Conservation (phyloP, 441 rosid species). For the Theobroma grandiflorum region DNA sequence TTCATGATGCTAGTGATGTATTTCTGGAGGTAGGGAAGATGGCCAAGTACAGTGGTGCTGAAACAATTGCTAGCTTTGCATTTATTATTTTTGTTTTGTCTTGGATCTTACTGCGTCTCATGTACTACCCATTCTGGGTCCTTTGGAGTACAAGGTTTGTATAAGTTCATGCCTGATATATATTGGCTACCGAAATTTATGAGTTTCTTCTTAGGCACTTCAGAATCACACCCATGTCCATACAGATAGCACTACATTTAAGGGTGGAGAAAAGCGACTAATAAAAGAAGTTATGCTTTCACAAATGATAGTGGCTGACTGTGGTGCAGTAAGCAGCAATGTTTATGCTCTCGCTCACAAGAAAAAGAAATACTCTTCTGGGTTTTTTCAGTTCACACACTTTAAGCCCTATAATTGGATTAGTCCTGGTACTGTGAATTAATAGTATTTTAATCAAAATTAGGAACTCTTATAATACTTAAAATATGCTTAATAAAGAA, state of each 20-base stretch:
- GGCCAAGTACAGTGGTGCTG: slow-evolving; percentile 91
- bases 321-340: not conserved
- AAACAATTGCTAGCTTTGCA: slow-evolving; percentile 74
- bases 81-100: slow-evolving; percentile 86
- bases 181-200: slow-evolving; percentile 6
- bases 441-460: not conserved
- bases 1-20: slow-evolving; percentile 96
- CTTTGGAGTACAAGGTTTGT: slow-evolving; percentile 98
- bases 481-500: not conserved
- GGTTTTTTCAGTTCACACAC: not conserved
- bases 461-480: not conserved
- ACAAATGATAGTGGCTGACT: not conserved
- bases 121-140: slow-evolving; percentile 94
- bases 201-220: not conserved
- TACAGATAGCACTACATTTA: not conserved
- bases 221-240: not conserved
- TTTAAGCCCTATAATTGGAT: not conserved
- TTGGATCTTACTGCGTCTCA: slow-evolving; percentile 88
- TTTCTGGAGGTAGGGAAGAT: slow-evolving; percentile 96
- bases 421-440: not conserved
- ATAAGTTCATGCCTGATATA: slow-evolving; percentile 26
- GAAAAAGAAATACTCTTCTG: not conserved
- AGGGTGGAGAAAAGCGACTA: slow-evolving; percentile 7
- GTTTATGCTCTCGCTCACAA: not conserved
- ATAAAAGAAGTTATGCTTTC: not conserved